Evolutionary conservation across 1,284 basidiomycete species (phyloP), one percentile per base, ranked within the genome.

Genomic region (Trichosporon inkin): DNA sequence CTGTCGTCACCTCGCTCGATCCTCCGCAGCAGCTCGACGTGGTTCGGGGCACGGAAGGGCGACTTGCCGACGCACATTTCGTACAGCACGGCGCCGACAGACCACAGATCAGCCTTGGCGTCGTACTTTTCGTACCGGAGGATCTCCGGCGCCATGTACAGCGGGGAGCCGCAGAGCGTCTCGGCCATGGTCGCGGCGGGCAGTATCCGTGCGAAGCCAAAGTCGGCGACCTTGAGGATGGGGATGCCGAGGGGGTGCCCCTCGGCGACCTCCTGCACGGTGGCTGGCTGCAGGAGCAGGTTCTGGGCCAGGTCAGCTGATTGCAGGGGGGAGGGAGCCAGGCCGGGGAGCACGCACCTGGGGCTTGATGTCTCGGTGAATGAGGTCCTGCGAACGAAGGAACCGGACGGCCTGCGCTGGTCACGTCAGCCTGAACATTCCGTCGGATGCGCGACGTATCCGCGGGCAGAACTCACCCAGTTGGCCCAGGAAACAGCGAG

Each of bases 71-170:
- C 88, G 17, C 86, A 83, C 88, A 96, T 98, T 78, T 99, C 96
- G 78, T 88, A 99, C 1, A 98, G 81, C 3, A 99, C 95, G 0
- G 96, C 93, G 7, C 95, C 96, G 34, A 98, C 92, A 6, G 92
- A 95, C 95, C 95, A 99, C 1, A 99, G 82, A 73, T 99, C 95
- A 0, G 92, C 95, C 75, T 94, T 97, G 22, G 93, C 93, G 74
- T 97, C 93, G 77, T 99, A 98, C 78, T 95, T 96, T 79, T 99
- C 90, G 76, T 97, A 97, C 19, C 91, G 86, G 17, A 99, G 81
- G 66, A 99, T 99, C 79, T 99, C 95, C 0, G 95, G 95, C 0
- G 96, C 95, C 95, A 99, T 99, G 80, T 99, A 99, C 34, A 99
- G 80, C 51, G 96, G 95, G 19, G 93, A 97, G 8, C 96, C 95